These are phyloP conservation scores for Epichloe gansuensis DNA, from an alignment of 2,329 filamentous ascomycete genomes.

Conservation along the genomic window DNA sequence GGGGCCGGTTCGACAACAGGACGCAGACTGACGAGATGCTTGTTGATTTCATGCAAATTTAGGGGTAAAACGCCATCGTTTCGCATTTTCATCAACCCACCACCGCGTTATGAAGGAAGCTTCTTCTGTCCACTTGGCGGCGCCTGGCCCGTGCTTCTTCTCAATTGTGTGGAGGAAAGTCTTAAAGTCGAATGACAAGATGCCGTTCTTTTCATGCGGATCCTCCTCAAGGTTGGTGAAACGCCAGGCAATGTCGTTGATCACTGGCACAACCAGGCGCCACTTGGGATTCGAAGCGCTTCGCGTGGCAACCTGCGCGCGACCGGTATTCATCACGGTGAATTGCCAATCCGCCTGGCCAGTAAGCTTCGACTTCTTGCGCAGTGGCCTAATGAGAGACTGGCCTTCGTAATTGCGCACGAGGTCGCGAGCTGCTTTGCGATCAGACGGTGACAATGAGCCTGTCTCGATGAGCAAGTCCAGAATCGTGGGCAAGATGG, in stretches of 20 bases:
- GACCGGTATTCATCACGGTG: constrained; percentile 15
- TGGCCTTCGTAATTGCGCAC: constrained; percentile 24
- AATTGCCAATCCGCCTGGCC: constrained; percentile 15
- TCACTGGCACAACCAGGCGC: constrained; percentile 14
- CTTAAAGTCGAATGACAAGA: constrained; percentile 15
- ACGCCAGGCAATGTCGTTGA: constrained; percentile 18
- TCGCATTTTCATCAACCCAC: constrained; percentile 24
- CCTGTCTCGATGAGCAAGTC: constrained; percentile 22
- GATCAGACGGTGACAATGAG: constrained; percentile 16
- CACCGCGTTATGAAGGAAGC: constrained; percentile 20
- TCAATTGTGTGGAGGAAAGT: constrained; percentile 12
- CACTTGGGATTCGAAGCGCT: constrained; percentile 11
- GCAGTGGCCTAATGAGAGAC: constrained; percentile 21
- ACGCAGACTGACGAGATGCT: too few species aligned
- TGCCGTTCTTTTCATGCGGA: constrained; percentile 15
- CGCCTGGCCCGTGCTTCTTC: constrained; percentile 13
- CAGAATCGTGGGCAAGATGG: constrained; percentile 23
- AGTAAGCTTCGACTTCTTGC: constrained; percentile 8
- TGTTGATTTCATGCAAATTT: not conserved
- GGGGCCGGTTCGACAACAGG: not conserved
- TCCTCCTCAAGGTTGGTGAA: constrained; percentile 19
- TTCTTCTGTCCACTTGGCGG: constrained; percentile 20
- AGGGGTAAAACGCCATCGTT: constrained; percentile 18
- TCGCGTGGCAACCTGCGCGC: constrained; percentile 12
- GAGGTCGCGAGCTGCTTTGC: constrained; percentile 17